A percentile compares a stretch with the other conserved stretches of the same genome.
These are phyloP conservation scores for Ceratonia siliqua DNA, from an alignment of 306 rosid species.

Conservation along the genomic window DNA sequence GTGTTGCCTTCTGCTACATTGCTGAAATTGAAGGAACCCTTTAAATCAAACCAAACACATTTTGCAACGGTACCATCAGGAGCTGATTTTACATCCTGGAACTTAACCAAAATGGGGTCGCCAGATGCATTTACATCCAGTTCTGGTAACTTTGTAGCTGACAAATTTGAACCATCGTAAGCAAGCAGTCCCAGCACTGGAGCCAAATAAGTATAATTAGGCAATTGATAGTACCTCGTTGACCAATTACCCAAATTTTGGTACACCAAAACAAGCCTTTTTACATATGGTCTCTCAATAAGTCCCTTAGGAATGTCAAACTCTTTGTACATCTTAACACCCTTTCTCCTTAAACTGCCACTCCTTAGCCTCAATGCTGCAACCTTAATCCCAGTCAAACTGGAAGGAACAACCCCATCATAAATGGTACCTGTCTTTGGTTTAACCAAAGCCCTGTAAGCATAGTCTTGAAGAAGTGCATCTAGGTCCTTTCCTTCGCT, in stretches of 20 bases:
- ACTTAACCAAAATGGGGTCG: conserved; percentile 58
- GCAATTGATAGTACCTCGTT: conserved; percentile 53
- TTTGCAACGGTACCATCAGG: conserved; percentile 55
- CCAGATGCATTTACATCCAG: conserved; percentile 47
- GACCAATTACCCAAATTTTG: conserved; percentile 80
- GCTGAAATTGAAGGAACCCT: conserved; percentile 61
- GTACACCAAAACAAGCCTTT: conserved; percentile 89
- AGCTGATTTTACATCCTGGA: conserved; percentile 44
- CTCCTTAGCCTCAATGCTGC: conserved; percentile 71
- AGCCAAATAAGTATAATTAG: conserved; percentile 68
- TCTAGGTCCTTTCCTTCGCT: conserved; percentile 44
- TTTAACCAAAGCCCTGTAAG: conserved; percentile 51
- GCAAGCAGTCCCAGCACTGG: conserved; percentile 89
- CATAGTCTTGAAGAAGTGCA: conserved; percentile 57
- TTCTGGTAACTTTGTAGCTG: conserved; percentile 52
- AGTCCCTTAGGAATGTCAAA: conserved; percentile 60
- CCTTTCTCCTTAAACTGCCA: conserved; percentile 83
- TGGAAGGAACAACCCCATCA: conserved; percentile 47
- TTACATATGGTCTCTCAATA: conserved; percentile 58
- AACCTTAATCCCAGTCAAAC: conserved; percentile 55
- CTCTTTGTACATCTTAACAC: conserved; percentile 60
- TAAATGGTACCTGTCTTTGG: conserved; percentile 65
- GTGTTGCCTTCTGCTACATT: conserved; percentile 49
- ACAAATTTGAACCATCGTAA: conserved; percentile 66
- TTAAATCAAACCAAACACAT: conserved; percentile 67